phyloP scores from a whole-genome alignment of 331 rosid genomes.

The Phaseolus coccineus region DNA sequence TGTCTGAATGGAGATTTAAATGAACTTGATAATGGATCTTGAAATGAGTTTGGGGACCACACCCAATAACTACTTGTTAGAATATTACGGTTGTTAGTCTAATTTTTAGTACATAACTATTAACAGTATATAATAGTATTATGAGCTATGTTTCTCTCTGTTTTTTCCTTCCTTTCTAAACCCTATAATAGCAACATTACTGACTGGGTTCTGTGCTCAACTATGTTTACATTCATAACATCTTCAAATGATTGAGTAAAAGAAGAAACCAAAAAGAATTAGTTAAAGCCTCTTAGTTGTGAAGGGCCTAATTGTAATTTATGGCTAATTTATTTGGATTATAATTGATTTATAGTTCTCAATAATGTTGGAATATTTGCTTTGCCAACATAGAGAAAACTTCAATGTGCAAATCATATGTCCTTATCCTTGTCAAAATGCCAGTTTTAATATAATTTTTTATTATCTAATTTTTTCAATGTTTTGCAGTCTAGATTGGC shows the following conservation, averaged over 20 bases:
- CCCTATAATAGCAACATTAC: too few species aligned
- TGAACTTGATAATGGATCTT: too few species aligned
- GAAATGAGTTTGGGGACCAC: too few species aligned
- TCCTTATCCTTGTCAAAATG: slow-evolving; percentile 13
- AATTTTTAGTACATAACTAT: too few species aligned
- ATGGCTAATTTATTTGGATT: slow-evolving; percentile 1
- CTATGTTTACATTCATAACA: slow-evolving; percentile 6
- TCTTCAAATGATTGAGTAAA: background rate
- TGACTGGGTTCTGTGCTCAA: background rate
- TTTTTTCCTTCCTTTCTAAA: too few species aligned
- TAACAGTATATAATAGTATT: too few species aligned
- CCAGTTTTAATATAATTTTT: slow-evolving; percentile 7
- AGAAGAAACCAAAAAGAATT: background rate
- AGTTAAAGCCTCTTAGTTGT: slow-evolving; percentile 9
- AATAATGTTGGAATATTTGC: slow-evolving; percentile 27
- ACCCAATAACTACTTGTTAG: too few species aligned
- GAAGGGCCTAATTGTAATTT: slow-evolving; percentile 6
- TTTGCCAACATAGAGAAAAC: background rate
- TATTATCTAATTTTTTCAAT: slow-evolving; percentile 29
- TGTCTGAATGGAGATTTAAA: too few species aligned
- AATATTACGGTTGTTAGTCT: too few species aligned
- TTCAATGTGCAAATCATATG: background rate
- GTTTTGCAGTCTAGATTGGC: slow-evolving; percentile 90
- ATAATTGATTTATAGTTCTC: slow-evolving; percentile 22
- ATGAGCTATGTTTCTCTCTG: too few species aligned